These are phyloP conservation scores for Pseudevernia furfuracea DNA, from an alignment of 495 filamentous ascomycete genomes.

Conservation along the genomic window DNA sequence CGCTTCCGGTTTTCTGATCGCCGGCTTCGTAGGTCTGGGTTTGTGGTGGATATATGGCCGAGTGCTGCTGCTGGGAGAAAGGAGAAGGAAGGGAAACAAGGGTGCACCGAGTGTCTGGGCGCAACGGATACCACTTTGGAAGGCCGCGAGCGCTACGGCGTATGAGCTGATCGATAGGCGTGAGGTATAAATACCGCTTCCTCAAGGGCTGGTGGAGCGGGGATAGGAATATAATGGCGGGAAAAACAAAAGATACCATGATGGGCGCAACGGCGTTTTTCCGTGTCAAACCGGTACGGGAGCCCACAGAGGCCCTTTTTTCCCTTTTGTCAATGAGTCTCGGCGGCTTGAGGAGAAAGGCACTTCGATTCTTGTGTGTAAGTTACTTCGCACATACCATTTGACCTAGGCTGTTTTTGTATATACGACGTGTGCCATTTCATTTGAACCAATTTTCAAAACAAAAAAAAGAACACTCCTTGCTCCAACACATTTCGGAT, in stretches of 20 bases:
- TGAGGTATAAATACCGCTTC: slow-evolving; percentile 20
- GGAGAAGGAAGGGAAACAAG: slow-evolving; percentile 22
- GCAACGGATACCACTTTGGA: slow-evolving; percentile 15
- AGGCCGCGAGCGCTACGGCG: slow-evolving; percentile 7
- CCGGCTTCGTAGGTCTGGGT: slow-evolving; percentile 47
- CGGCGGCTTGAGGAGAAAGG: not conserved
- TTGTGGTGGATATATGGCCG: slow-evolving; percentile 52
- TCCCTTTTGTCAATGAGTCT: not conserved
- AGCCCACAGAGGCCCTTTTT: not conserved
- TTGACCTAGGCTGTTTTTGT: not conserved
- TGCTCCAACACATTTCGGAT: not conserved
- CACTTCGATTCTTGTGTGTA: slow-evolving; percentile 3
- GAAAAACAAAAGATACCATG: not conserved
- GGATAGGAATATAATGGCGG: not conserved
- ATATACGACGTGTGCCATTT: not conserved
- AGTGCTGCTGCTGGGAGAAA: slow-evolving; percentile 38
- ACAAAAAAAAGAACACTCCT: not conserved
- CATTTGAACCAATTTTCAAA: not conserved
- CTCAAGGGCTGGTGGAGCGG: slow-evolving; percentile 3
- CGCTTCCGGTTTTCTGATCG: slow-evolving; percentile 52
- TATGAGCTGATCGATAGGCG: slow-evolving; percentile 25
- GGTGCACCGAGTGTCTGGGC: slow-evolving; percentile 9
- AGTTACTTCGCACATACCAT: not conserved
- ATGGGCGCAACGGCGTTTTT: not conserved
- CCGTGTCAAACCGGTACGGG: not conserved